Evolutionary conservation across 2,329 filamentous ascomycete genomes (phyloP).

Genomic region (Dactylellina drechsleri): DNA sequence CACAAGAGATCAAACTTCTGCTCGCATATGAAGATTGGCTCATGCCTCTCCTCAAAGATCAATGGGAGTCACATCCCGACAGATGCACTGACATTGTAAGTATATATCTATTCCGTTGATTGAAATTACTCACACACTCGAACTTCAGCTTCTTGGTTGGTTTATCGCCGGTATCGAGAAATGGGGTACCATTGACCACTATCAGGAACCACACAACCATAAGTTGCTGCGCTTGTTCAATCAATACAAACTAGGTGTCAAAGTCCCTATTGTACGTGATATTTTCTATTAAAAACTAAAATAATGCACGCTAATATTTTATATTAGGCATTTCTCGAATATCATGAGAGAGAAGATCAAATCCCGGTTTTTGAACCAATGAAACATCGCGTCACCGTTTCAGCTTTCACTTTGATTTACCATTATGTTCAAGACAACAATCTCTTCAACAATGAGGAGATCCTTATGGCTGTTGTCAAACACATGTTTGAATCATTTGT

Average conservation of each 20-base stretch:
- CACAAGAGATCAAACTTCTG: constrained; percentile 20
- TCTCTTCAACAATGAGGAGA: constrained; percentile 20
- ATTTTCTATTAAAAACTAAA: not conserved
- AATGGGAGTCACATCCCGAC: constrained; percentile 27
- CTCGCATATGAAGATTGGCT: constrained; percentile 38
- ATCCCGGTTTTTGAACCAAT: constrained; percentile 25
- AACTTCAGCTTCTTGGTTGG: constrained; percentile 39
- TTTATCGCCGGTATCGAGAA: constrained; percentile 39
- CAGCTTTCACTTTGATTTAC: constrained; percentile 33
- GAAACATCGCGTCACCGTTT: constrained; percentile 38
- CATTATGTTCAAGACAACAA: constrained; percentile 9
- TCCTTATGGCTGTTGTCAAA: constrained; percentile 21
- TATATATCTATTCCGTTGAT: not conserved
- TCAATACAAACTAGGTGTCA: constrained; percentile 10
- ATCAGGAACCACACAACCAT: constrained; percentile 28
- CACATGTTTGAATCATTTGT: constrained; percentile 11
- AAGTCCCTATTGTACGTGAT: constrained; percentile 27
- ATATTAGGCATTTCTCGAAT: constrained; percentile 28
- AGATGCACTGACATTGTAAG: constrained; percentile 41
- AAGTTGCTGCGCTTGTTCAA: constrained; percentile 8
- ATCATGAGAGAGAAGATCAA: constrained; percentile 8
- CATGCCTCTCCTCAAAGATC: constrained; percentile 35
- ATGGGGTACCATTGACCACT: constrained; percentile 25
- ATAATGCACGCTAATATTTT: not conserved
- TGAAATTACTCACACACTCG: not conserved